Evolutionary conservation across 371 early-diverging fungal genomes (phyloP).

Genomic region (Syncephalis plumigaleata): DNA sequence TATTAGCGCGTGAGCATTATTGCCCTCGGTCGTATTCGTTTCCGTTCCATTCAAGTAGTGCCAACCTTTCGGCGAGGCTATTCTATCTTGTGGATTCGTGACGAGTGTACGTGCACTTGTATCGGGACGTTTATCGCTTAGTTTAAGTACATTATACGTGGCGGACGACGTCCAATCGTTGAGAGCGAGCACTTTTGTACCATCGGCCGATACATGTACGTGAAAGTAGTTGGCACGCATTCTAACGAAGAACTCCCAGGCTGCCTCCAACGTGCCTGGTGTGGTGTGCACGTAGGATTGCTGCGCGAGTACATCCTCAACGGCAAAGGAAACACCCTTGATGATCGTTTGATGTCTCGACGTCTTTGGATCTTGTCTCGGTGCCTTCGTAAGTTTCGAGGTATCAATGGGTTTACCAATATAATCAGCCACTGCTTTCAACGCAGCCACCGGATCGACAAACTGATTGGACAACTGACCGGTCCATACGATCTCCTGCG

Average conservation of each 20-base stretch:
- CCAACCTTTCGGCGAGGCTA: conserved; percentile 73
- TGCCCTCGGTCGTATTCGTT: conserved; percentile 44
- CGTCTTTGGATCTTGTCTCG: too few relatives aligned
- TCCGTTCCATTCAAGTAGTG: conserved; percentile 21
- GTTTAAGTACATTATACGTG: conserved; percentile 56
- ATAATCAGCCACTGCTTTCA: too few relatives aligned
- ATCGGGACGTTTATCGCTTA: conserved; percentile 73
- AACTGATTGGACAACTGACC: too few relatives aligned
- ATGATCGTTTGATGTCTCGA: too few relatives aligned
- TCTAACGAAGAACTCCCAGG: conserved; percentile 79
- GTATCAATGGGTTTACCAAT: too few relatives aligned
- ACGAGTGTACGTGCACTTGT: conserved; percentile 43
- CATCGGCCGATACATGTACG: conserved; percentile 53
- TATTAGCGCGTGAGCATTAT: conserved; percentile 55
- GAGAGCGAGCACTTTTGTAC: conserved; percentile 47
- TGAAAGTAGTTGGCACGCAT: conserved; percentile 79
- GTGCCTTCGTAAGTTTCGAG: too few relatives aligned
- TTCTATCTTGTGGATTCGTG: conserved; percentile 45
- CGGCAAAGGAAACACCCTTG: not conserved
- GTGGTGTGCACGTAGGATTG: not conserved
- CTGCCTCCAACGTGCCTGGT: conserved; percentile 13
- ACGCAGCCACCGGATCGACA: too few relatives aligned
- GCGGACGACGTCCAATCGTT: conserved; percentile 82
- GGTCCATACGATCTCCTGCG: too few relatives aligned
- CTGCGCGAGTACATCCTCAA: not conserved